Evolutionary conservation across 176 grass and related monocot species (phyloP), one percentile per base, ranked within the genome.

Genomic region (Ensete ventricosum): DNA sequence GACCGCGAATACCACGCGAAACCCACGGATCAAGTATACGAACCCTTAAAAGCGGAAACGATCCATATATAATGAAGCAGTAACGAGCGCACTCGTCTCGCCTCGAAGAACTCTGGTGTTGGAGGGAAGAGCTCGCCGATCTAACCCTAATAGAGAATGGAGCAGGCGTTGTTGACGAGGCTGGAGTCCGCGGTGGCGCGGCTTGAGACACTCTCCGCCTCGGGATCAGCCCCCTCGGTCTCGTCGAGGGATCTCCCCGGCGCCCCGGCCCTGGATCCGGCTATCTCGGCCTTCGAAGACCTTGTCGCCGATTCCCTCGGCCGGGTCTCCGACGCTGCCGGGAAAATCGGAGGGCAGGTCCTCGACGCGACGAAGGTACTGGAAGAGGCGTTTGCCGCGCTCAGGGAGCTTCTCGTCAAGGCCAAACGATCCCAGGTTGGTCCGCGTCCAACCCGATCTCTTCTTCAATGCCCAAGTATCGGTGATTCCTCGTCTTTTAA

Each of bases 261-360:
- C 0, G 58, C 69, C 12, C 76, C 75, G 14, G 64, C 76, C 52
- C 65, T 49, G 76, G 96, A 94, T 88, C 86, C 86, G 73, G 78
- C 81, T 58, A 86, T 91, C 86, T 73, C 82, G 27, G 96, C 91
- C 13, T 95, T 95, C 77, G 96, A 95, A 62, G 96, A 99, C 64
- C 65, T 95, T 57, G 52, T 89, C 59, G 76, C 67, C 20, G 81
- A 62, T 2, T 75, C 81, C 62, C 77, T 99, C 49, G 76, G 54
- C 1, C 86, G 86, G 66, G 82, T 99, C 50, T 77, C 71, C 27
- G 43, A 60, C 55, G 84, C 86, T 29, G 96, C 91, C 0, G 88
- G 83, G 62, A 99, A 99, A 84, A 99, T 99, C 65, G 88, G 96
- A 9, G 91, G 96, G 3, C 89, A 83, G 86, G 96, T 99, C 54